Conservation (phyloP, 2,329 filamentous ascomycete genomes). For the Alternaria conjuncta region DNA sequence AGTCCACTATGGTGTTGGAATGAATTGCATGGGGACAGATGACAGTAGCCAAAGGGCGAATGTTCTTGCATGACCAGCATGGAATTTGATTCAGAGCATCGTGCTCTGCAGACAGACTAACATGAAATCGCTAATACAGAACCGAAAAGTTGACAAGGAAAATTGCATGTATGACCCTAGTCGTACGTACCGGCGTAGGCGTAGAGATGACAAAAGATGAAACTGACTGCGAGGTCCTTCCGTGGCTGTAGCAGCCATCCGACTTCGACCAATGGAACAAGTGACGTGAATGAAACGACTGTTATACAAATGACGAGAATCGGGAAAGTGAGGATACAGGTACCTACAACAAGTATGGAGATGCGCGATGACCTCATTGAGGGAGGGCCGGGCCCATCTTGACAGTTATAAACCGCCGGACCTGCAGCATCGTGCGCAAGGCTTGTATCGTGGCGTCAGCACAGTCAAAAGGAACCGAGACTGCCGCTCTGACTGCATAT, state of each 20-base stretch:
- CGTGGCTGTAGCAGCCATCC: neutral
- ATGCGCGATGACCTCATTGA: neutral
- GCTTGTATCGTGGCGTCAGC: constrained; percentile 27
- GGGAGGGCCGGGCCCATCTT: constrained; percentile 3
- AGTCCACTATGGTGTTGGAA: neutral
- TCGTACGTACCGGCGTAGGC: neutral
- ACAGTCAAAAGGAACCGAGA: constrained; percentile 28
- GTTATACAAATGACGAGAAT: neutral
- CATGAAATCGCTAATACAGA: neutral
- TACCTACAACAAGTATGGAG: neutral
- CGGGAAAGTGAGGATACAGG: neutral
- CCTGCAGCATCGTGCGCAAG: constrained; percentile 35
- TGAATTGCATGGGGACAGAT: neutral
- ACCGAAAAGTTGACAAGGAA: neutral
- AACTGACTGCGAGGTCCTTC: neutral
- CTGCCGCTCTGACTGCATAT: constrained; percentile 28
- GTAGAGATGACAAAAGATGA: neutral
- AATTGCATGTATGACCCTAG: neutral
- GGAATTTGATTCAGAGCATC: neutral
- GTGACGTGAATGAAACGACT: neutral
- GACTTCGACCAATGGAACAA: neutral
- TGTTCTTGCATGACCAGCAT: constrained; percentile 1
- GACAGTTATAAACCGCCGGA: constrained; percentile 29
- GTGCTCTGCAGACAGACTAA: neutral
- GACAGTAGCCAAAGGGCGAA: neutral